phyloP scores from a whole-genome alignment of 495 filamentous ascomycete genomes.

The Daldinia caldariorum region DNA sequence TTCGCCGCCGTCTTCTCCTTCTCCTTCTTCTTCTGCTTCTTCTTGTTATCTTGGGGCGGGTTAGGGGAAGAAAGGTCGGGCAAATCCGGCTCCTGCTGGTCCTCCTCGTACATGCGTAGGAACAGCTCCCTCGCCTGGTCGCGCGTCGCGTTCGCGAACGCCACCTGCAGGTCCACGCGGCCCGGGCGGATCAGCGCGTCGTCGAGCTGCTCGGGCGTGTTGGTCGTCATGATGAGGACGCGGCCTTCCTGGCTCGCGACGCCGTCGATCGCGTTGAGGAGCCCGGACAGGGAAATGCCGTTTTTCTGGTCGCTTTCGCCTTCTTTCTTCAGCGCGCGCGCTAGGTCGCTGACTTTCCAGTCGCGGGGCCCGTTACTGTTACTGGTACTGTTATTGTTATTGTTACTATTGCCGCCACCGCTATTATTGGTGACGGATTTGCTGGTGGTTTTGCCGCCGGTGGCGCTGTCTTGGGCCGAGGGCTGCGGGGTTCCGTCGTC shows the following conservation, averaged over 20 bases:
- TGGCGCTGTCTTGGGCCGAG: not conserved
- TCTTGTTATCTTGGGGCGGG: not conserved
- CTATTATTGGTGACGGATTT: not conserved
- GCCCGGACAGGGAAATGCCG: conserved; percentile 74
- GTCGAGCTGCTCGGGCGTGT: conserved; percentile 78
- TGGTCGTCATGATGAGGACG: conserved; percentile 86
- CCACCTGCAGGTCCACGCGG: conserved; percentile 76
- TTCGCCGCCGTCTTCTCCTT: not conserved
- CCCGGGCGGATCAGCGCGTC: conserved; percentile 79
- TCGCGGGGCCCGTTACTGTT: conserved; percentile 11
- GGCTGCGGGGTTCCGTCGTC: conserved; percentile 22
- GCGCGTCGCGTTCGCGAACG: conserved; percentile 71
- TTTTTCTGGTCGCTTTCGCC: conserved; percentile 45
- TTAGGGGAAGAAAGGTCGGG: not conserved
- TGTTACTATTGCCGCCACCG: too few relatives aligned
- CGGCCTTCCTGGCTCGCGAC: conserved; percentile 83
- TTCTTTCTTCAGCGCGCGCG: conserved; percentile 49
- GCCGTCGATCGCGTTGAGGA: conserved; percentile 87
- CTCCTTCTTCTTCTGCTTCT: not conserved
- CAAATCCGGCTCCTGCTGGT: conserved; percentile 10
- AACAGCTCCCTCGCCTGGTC: conserved; percentile 74
- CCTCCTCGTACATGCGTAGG: conserved; percentile 72
- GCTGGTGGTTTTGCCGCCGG: not conserved
- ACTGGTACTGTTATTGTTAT: too few relatives aligned
- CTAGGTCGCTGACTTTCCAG: conserved; percentile 51